Conservation (phyloP, 306 rosid species). For the Vigna trinervia region DNA sequence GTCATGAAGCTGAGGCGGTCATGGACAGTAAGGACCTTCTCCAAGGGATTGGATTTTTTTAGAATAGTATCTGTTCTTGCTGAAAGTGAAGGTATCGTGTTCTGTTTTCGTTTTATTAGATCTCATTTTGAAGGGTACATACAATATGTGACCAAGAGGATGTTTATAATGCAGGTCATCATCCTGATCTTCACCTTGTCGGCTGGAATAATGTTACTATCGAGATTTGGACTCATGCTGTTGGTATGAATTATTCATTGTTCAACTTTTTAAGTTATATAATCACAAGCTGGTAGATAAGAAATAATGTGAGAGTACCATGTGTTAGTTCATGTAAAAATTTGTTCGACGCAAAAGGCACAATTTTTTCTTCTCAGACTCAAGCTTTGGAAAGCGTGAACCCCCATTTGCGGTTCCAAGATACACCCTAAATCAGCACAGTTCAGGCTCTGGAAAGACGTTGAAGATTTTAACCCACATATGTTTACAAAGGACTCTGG, state of each 20-base stretch:
- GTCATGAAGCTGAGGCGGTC: constrained; percentile 62
- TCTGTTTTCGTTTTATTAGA: constrained; percentile 11
- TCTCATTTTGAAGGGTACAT: constrained; percentile 21
- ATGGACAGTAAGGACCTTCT: constrained; percentile 76
- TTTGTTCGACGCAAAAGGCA: too few species aligned
- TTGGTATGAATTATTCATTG: constrained; percentile 57
- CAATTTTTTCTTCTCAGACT: too few species aligned
- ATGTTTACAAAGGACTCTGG: too few species aligned
- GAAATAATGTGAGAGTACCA: background rate
- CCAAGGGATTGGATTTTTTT: constrained; percentile 77
- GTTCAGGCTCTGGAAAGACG: too few species aligned
- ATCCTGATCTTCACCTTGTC: constrained; percentile 91
- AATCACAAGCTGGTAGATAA: background rate
- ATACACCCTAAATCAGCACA: too few species aligned
- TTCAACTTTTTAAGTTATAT: constrained; percentile 15
- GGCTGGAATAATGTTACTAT: constrained; percentile 84
- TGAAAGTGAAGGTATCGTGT: constrained; percentile 70
- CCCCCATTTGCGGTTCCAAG: too few species aligned
- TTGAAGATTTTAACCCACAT: too few species aligned
- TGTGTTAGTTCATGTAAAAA: background rate
- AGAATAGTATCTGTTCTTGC: constrained; percentile 73
- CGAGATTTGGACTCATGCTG: constrained; percentile 87
- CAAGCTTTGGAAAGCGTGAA: too few species aligned
- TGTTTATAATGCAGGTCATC: constrained; percentile 65
- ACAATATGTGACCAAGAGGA: background rate